phyloP scores from a whole-genome alignment of 768 basidiomycete genomes.

The Auriculariales sp. region DNA sequence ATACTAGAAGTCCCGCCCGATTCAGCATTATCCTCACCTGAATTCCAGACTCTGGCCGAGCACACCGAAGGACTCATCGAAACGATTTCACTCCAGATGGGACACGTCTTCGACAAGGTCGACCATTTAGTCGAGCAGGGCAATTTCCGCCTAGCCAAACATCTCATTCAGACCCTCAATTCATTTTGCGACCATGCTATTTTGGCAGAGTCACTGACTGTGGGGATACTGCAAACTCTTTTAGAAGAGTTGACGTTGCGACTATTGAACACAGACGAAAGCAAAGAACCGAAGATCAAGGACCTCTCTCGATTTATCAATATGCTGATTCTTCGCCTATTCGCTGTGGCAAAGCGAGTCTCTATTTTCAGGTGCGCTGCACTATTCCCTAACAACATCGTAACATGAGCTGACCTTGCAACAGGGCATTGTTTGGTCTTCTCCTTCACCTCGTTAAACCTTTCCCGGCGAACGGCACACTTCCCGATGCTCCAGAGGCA shows the following conservation, averaged over 20 bases:
- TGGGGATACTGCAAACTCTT: constrained; percentile 73
- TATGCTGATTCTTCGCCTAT: constrained; percentile 89
- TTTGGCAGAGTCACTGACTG: constrained; percentile 75
- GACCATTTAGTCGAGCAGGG: constrained; percentile 59
- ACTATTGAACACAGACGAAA: constrained; percentile 88
- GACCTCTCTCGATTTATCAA: constrained; percentile 95
- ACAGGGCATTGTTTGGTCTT: constrained; percentile 64
- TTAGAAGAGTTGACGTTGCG: constrained; percentile 84
- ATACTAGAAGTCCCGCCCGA: constrained; percentile 68
- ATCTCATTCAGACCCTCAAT: constrained; percentile 91
- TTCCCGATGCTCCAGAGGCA: constrained; percentile 63
- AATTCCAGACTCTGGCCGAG: constrained; percentile 66
- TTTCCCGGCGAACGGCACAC: constrained; percentile 60
- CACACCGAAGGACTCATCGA: constrained; percentile 77
- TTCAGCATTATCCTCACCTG: constrained; percentile 46
- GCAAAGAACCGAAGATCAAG: constrained; percentile 66
- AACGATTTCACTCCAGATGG: constrained; percentile 83
- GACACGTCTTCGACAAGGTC: constrained; percentile 76
- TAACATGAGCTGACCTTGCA: neutral
- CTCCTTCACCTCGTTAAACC: constrained; percentile 74
- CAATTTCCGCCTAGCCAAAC: constrained; percentile 90
- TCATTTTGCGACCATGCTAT: constrained; percentile 85
- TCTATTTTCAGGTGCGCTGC: constrained; percentile 70
- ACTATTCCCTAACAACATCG: neutral
- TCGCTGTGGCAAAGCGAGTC: constrained; percentile 81